A percentile compares a stretch with the other conserved stretches of the same genome.
Conservation (phyloP, 225 moss, liverwort and hornwort species). For the Marchantia paleacea region DNA sequence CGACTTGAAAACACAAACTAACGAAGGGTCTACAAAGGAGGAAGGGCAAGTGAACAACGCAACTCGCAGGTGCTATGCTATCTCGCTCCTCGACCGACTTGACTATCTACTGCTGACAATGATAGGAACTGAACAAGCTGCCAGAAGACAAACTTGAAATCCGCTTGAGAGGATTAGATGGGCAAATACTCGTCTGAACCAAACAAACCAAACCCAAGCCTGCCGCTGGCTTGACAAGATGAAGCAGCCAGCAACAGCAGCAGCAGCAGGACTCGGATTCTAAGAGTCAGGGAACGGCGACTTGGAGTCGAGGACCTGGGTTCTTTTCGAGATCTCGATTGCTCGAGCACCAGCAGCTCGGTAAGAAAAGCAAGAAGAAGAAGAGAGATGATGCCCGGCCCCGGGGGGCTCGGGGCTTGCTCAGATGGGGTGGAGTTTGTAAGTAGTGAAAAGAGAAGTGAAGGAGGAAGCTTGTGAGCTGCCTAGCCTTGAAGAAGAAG, state of each 20-base stretch:
- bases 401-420: conserved; percentile 34
- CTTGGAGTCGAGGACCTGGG: not conserved
- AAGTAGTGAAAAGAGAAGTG: conserved; percentile 13
- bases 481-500: not conserved
- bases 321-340: conserved; percentile 9
- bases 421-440: conserved; percentile 17
- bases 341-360: conserved; percentile 9
- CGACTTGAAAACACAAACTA: not conserved
- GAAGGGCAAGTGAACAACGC: not conserved
- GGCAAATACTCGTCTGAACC: not conserved
- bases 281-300: not conserved
- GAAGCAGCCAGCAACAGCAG: not conserved
- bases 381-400: conserved; percentile 29
- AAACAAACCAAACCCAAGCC: not conserved
- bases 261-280: not conserved
- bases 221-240: not conserved
- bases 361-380: conserved; percentile 5
- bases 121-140: not conserved
- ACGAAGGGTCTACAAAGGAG: not conserved
- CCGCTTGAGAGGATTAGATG: not conserved
- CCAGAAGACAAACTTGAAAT: conserved; percentile 4
- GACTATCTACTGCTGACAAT: not conserved
- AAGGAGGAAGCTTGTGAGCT: conserved; percentile 1
- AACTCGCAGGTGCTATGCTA: not conserved
- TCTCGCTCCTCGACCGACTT: conserved; percentile 8